phyloP scores from a whole-genome alignment of 2,329 filamentous ascomycete genomes.

The Raffaelea ambrosiae region DNA sequence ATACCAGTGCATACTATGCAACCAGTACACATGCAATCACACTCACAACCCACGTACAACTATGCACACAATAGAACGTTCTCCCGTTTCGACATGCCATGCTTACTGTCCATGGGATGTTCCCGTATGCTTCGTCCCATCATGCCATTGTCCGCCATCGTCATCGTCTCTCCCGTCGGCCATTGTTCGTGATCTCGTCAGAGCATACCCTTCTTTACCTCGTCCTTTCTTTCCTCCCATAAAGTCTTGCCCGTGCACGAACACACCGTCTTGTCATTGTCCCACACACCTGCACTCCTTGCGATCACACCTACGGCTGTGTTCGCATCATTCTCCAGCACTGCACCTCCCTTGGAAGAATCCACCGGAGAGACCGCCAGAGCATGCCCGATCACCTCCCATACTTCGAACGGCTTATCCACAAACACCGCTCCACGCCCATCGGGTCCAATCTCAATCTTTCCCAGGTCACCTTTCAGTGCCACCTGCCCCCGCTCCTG shows the following conservation, averaged over 20 bases:
- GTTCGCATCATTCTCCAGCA: slow-evolving; percentile 66
- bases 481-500: slow-evolving; percentile 26
- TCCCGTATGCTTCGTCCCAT: too few relatives aligned
- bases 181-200: slow-evolving; percentile 24
- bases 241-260: slow-evolving; percentile 97
- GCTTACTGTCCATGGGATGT: too few relatives aligned
- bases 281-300: slow-evolving; percentile 94
- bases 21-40: too few relatives aligned
- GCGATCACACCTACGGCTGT: slow-evolving; percentile 92
- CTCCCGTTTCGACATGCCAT: too few relatives aligned
- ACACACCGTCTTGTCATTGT: slow-evolving; percentile 97
- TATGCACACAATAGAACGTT: too few relatives aligned
- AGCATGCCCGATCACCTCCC: slow-evolving; percentile 92
- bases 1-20: too few relatives aligned
- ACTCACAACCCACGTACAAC: too few relatives aligned
- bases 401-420: slow-evolving; percentile 75
- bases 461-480: slow-evolving; percentile 58
- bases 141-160: too few relatives aligned
- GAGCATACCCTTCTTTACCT: slow-evolving; percentile 83
- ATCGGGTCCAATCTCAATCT: slow-evolving; percentile 63
- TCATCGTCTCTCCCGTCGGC: too few relatives aligned
- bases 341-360: slow-evolving; percentile 40
- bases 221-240: slow-evolving; percentile 92
- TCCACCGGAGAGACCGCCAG: slow-evolving; percentile 70
- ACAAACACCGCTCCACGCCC: slow-evolving; percentile 75